These are phyloP conservation scores for Lojkania enalia DNA, from an alignment of 2,329 filamentous ascomycete species.

Conservation along the genomic window DNA sequence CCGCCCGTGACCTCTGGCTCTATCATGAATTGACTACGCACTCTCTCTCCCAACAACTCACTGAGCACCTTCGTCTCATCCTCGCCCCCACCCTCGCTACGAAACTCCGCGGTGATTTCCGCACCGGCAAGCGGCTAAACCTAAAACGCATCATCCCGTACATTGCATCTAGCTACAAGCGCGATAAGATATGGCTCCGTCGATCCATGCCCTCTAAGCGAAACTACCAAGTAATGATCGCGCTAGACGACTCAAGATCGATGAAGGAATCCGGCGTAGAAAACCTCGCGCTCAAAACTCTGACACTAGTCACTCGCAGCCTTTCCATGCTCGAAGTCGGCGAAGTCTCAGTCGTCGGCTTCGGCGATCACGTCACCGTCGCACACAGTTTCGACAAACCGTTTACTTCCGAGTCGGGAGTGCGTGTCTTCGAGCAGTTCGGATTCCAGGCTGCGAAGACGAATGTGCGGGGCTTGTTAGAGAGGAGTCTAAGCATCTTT, in stretches of 20 bases:
- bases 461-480: constrained; percentile 78
- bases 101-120: constrained; percentile 94
- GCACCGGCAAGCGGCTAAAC: constrained; percentile 96
- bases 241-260: constrained; percentile 90
- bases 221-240: constrained; percentile 95
- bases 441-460: constrained; percentile 84
- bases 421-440: constrained; percentile 82
- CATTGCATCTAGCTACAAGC: constrained; percentile 96
- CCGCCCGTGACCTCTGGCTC: constrained; percentile 78
- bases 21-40: constrained; percentile 84
- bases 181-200: constrained; percentile 99
- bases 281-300: constrained; percentile 85
- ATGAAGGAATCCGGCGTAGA: constrained; percentile 85
- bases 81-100: constrained; percentile 92
- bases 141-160: constrained; percentile 99
- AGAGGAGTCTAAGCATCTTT: constrained; percentile 79
- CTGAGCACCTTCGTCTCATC: constrained; percentile 93
- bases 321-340: constrained; percentile 93
- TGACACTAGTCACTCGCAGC: constrained; percentile 85
- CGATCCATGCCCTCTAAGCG: constrained; percentile 89
- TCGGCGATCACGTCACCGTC: constrained; percentile 80
- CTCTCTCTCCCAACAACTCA: constrained; percentile 82
- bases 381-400: constrained; percentile 84
- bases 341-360: constrained; percentile 87
- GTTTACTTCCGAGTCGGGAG: constrained; percentile 79